phyloP scores from a whole-genome alignment of 2,329 filamentous ascomycete genomes.

The Epichloe gansuensis region DNA sequence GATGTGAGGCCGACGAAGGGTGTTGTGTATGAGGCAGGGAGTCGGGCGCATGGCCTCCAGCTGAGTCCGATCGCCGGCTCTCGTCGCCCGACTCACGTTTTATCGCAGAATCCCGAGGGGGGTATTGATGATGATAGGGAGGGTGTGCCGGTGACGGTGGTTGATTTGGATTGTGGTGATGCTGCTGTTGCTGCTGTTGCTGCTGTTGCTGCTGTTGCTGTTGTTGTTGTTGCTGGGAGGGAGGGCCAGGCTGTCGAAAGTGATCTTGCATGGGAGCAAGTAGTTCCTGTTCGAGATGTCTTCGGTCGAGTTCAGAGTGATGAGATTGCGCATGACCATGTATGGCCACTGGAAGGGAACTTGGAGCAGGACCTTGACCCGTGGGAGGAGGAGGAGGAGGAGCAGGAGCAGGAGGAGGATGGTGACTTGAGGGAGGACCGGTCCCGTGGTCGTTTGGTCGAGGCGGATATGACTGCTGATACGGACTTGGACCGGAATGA shows the following conservation, averaged over 20 bases:
- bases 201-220: conserved; percentile 9
- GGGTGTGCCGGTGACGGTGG: conserved; percentile 32
- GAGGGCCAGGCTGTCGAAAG: conserved; percentile 21
- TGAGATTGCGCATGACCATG: conserved; percentile 21
- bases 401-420: neutral
- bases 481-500: conserved; percentile 21
- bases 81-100: conserved; percentile 44
- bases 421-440: conserved; percentile 8
- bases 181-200: conserved; percentile 11
- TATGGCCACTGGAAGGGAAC: conserved; percentile 13
- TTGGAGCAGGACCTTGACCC: conserved; percentile 8
- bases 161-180: conserved; percentile 11
- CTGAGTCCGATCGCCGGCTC: conserved; percentile 39
- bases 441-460: conserved; percentile 20
- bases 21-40: conserved; percentile 19
- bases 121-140: conserved; percentile 30
- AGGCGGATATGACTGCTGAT: conserved; percentile 28
- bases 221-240: neutral
- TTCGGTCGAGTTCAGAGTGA: conserved; percentile 36
- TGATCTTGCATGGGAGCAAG: conserved; percentile 43
- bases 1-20: conserved; percentile 18
- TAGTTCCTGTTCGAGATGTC: conserved; percentile 43
- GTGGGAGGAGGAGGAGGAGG: neutral
- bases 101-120: conserved; percentile 38
- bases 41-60: conserved; percentile 28